These are phyloP conservation scores for Phyllosticta citrichinensis DNA, from an alignment of 2,329 filamentous ascomycete species.

Conservation along the genomic window DNA sequence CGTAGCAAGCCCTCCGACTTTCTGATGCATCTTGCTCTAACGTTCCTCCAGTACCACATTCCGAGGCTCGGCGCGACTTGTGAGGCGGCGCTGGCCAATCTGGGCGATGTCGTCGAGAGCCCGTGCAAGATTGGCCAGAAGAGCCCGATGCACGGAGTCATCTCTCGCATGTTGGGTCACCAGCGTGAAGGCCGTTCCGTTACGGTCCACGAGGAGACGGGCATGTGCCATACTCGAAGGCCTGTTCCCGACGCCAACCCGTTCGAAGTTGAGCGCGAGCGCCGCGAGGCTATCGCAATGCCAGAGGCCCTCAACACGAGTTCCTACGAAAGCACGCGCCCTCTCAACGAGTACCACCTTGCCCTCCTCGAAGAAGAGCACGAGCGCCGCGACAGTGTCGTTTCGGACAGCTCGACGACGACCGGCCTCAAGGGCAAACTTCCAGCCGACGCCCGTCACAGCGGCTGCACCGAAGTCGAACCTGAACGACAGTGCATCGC, in stretches of 20 bases:
- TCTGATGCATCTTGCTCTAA: neutral
- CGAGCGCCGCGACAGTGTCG: too few species aligned
- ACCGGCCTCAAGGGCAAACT: too few species aligned
- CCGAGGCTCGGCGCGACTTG: neutral
- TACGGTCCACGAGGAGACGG: neutral
- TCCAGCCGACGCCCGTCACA: too few species aligned
- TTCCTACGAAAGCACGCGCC: too few species aligned
- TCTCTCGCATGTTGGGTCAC: neutral
- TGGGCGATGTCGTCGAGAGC: neutral
- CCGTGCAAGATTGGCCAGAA: neutral
- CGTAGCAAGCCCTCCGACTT: neutral
- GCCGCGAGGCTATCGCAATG: too few species aligned
- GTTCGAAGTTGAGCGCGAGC: too few species aligned
- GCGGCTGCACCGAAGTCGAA: neutral
- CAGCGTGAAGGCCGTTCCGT: neutral
- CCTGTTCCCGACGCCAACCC: too few species aligned
- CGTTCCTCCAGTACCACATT: neutral
- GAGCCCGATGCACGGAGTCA: neutral
- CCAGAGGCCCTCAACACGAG: too few species aligned
- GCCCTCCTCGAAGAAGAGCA: too few species aligned
- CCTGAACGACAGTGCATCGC: neutral
- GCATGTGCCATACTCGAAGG: neutral
- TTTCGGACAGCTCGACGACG: too few species aligned
- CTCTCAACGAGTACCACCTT: too few species aligned
- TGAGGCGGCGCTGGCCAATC: neutral